Evolutionary conservation across 164 flowering plant genomes (phyloP).

Genomic region (Vitis amurensis): DNA sequence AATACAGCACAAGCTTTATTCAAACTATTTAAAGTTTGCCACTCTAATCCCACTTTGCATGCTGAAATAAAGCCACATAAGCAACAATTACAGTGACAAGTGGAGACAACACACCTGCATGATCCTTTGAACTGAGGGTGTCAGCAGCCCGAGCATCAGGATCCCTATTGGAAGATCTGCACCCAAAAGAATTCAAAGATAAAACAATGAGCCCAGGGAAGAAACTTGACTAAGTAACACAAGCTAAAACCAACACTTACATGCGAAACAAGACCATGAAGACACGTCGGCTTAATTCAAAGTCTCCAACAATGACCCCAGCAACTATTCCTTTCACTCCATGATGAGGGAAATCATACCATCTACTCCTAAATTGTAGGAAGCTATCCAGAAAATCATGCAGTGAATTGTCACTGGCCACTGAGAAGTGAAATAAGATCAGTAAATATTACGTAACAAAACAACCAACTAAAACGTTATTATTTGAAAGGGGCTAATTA

Average conservation of each 20-base stretch:
- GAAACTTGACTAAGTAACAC: neutral
- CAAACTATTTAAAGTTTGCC: too few species aligned
- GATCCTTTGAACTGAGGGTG: constrained; percentile 70
- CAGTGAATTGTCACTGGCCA: constrained; percentile 74
- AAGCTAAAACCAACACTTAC: constrained; percentile 41
- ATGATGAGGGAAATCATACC: constrained; percentile 95
- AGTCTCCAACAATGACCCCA: constrained; percentile 92
- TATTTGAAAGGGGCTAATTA: too few species aligned
- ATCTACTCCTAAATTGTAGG: constrained; percentile 82
- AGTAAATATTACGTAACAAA: too few species aligned
- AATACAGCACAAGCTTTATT: too few species aligned
- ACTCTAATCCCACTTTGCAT: too few species aligned
- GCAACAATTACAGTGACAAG: neutral
- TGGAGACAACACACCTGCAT: constrained; percentile 56
- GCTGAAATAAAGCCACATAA: neutral
- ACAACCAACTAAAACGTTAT: too few species aligned
- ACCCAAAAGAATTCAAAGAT: neutral
- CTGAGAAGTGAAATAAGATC: constrained; percentile 31
- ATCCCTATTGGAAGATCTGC: constrained; percentile 87
- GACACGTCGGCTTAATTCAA: constrained; percentile 79
- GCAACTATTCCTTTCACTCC: constrained; percentile 80
- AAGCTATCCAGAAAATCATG: constrained; percentile 88
- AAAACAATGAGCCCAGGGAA: neutral
- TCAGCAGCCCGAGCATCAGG: constrained; percentile 71
- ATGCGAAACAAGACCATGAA: constrained; percentile 89